Evolutionary conservation across 176 grass and related monocot species (phyloP).

Genomic region (Themeda triandra): DNA sequence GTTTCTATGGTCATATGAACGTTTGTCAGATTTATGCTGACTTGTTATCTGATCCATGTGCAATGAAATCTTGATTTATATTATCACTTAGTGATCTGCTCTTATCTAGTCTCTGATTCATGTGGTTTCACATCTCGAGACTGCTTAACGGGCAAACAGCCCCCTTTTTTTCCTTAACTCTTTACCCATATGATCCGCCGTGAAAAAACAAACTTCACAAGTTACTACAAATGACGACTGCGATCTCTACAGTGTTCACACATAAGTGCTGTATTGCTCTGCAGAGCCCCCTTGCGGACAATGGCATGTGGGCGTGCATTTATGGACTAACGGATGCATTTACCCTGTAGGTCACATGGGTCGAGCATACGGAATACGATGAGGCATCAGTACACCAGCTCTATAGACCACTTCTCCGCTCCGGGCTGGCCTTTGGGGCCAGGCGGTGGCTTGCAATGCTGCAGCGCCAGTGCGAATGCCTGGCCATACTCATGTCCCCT

Average conservation of each 20-base stretch:
- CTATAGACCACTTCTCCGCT: slow-evolving; percentile 65
- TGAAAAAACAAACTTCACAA: not conserved
- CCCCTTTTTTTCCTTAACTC: not conserved
- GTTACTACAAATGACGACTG: slow-evolving; percentile 20
- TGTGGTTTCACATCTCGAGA: slow-evolving; percentile 11
- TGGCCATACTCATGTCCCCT: slow-evolving; percentile 78
- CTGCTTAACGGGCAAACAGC: slow-evolving; percentile 2
- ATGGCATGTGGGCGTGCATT: slow-evolving; percentile 68
- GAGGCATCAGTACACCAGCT: slow-evolving; percentile 69
- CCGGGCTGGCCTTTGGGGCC: slow-evolving; percentile 73
- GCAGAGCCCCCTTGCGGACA: slow-evolving; percentile 34
- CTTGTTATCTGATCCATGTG: slow-evolving; percentile 30
- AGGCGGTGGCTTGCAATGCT: slow-evolving; percentile 81
- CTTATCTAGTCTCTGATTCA: not conserved
- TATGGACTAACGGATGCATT: slow-evolving; percentile 77
- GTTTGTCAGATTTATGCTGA: slow-evolving; percentile 1
- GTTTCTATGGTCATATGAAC: not conserved
- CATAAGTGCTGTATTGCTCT: slow-evolving; percentile 23
- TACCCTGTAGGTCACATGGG: slow-evolving; percentile 89
- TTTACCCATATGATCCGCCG: not conserved
- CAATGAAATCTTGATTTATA: slow-evolving; percentile 7
- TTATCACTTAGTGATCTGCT: not conserved
- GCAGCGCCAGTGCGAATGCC: slow-evolving; percentile 75
- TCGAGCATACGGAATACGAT: slow-evolving; percentile 92
- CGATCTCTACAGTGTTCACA: slow-evolving; percentile 24